A percentile compares a stretch with the other conserved stretches of the same genome.
Conservation (phyloP, 108 stramenopile species). For the Seminavis robusta region DNA sequence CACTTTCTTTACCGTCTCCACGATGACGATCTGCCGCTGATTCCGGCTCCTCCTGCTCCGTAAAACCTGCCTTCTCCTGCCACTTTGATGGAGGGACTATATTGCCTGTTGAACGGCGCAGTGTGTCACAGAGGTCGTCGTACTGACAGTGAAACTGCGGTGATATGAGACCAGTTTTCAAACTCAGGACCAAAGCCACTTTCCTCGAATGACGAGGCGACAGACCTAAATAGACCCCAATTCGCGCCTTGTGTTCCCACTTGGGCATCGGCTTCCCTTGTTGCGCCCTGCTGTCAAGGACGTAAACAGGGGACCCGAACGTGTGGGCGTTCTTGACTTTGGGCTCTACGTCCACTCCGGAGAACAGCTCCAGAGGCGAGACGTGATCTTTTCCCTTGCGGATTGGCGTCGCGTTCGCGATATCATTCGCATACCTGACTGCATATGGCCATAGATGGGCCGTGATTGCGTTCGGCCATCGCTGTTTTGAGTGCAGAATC, state of each 20-base stretch:
- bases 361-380: slow-evolving; percentile 15
- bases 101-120: not conserved
- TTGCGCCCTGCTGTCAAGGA: not conserved
- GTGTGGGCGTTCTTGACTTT: slow-evolving; percentile 10
- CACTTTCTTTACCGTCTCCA: too few species aligned
- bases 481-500: slow-evolving; percentile 32
- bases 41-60: too few species aligned
- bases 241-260: slow-evolving; percentile 19
- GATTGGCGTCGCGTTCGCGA: slow-evolving; percentile 9
- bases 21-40: too few species aligned
- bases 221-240: slow-evolving; percentile 29
- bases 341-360: not conserved
- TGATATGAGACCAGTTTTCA: slow-evolving; percentile 18
- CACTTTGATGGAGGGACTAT: slow-evolving; percentile 6
- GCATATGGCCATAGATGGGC: slow-evolving; percentile 57
- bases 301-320: slow-evolving; percentile 24
- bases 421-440: slow-evolving; percentile 24
- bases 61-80: slow-evolving; percentile 8
- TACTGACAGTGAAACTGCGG: slow-evolving; percentile 28
- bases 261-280: too few species aligned
- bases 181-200: slow-evolving; percentile 16
- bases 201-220: slow-evolving; percentile 14
- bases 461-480: slow-evolving; percentile 31
- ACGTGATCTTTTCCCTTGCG: not conserved
- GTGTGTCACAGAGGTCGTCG: slow-evolving; percentile 15